These are phyloP conservation scores for Penicillium waksmanii DNA, from an alignment of 495 filamentous ascomycete genomes.

Conservation along the genomic window DNA sequence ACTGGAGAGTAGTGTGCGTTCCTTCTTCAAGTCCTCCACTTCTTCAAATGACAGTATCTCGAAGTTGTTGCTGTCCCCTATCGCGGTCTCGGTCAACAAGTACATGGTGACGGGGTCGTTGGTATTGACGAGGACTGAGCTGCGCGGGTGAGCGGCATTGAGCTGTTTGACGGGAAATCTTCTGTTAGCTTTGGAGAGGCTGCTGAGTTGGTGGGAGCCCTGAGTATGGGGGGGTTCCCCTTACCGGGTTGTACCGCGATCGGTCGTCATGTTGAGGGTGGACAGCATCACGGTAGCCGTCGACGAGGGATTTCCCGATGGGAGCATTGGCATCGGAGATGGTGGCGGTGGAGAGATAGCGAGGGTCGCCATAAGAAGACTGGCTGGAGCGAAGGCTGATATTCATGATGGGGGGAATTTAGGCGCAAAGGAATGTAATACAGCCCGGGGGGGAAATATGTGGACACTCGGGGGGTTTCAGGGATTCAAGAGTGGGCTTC, in stretches of 20 bases:
- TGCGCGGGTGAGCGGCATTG: conserved; percentile 39
- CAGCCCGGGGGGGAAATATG: conserved; percentile 11
- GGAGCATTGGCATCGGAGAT: conserved; percentile 44
- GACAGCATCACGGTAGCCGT: conserved; percentile 49
- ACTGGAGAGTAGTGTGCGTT: conserved; percentile 66
- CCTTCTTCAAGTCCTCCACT: conserved; percentile 88
- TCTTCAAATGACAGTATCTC: conserved; percentile 89
- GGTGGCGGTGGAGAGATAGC: conserved; percentile 41
- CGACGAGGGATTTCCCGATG: conserved; percentile 45
- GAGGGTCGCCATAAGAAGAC: conserved; percentile 54
- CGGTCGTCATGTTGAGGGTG: conserved; percentile 40
- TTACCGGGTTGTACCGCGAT: conserved; percentile 47
- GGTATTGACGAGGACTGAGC: conserved; percentile 48
- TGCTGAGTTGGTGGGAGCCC: neutral
- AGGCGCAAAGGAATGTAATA: conserved; percentile 24
- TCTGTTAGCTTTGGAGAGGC: conserved; percentile 14
- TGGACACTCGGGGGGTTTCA: conserved; percentile 3
- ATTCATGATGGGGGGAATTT: conserved; percentile 41
- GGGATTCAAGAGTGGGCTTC: conserved; percentile 23
- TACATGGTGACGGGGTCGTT: conserved; percentile 73
- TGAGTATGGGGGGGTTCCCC: conserved; percentile 17
- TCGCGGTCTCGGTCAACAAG: conserved; percentile 89
- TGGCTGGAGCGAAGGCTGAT: conserved; percentile 49
- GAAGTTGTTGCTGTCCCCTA: conserved; percentile 80
- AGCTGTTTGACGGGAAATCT: conserved; percentile 26